Evolutionary conservation across 192 early-diverging fungal species (phyloP).

Genomic region (Coemansia aciculifera): DNA sequence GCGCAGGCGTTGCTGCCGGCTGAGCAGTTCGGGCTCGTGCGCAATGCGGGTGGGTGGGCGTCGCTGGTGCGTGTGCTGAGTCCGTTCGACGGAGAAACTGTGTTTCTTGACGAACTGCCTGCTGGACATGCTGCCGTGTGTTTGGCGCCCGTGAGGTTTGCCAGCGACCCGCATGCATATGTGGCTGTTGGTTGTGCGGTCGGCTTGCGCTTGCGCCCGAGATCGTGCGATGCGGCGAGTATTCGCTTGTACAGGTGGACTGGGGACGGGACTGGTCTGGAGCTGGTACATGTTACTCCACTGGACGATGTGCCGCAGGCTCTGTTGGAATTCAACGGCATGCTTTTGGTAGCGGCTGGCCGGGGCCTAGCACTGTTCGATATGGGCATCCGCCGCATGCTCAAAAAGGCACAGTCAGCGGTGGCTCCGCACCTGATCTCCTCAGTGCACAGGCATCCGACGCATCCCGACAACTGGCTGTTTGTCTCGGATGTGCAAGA

Average conservation of each 20-base stretch:
- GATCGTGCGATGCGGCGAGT: constrained; percentile 83
- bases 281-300: constrained; percentile 85
- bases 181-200: not conserved
- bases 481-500: constrained; percentile 87
- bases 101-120: constrained; percentile 72
- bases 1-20: no score
- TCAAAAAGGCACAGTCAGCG: constrained; percentile 80
- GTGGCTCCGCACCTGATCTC: constrained; percentile 67
- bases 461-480: constrained; percentile 70
- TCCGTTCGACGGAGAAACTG: constrained; percentile 71
- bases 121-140: constrained; percentile 85
- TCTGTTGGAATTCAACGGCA: constrained; percentile 81
- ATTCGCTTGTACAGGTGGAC: constrained; percentile 75
- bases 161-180: constrained; percentile 1
- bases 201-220: not conserved
- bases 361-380: constrained; percentile 89
- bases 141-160: constrained; percentile 67
- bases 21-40: no score
- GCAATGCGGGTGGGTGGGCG: constrained; percentile 73
- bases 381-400: constrained; percentile 84
- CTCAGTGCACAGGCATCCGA: constrained; percentile 65
- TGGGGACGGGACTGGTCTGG: constrained; percentile 63
- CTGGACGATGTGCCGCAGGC: constrained; percentile 85
- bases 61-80: constrained; percentile 82
- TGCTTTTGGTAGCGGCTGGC: constrained; percentile 86